Percentiles rank a stretch among this genome's conserved stretches.
These are phyloP conservation scores for Pelargonium citronellum DNA, from an alignment of 441 rosid species.

Conservation along the genomic window DNA sequence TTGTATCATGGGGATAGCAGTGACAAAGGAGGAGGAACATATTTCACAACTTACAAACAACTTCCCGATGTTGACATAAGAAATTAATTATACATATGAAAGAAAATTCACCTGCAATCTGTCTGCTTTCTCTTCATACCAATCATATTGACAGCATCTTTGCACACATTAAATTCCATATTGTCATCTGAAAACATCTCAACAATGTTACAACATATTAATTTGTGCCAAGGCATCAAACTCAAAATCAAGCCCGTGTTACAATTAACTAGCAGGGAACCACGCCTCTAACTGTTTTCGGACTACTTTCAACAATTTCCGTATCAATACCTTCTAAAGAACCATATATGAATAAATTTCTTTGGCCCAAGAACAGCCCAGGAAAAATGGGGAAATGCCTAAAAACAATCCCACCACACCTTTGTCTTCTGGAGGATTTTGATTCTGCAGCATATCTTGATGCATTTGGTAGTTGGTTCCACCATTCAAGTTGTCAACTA, in stretches of 20 bases:
- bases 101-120: slow-evolving; percentile 50
- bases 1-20: background rate
- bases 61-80: background rate
- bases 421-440: slow-evolving; percentile 30
- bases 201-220: slow-evolving; percentile 10
- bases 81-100: background rate
- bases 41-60: background rate
- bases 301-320: background rate
- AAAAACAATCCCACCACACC: slow-evolving; percentile 28
- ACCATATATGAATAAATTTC: slow-evolving; percentile 2
- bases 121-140: slow-evolving; percentile 58
- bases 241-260: background rate
- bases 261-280: background rate
- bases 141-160: slow-evolving; percentile 37
- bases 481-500: slow-evolving; percentile 32
- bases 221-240: background rate
- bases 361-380: slow-evolving; percentile 17
- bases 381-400: slow-evolving; percentile 15
- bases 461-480: slow-evolving; percentile 30
- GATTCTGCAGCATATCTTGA: slow-evolving; percentile 22
- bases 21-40: background rate
- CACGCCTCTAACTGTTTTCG: slow-evolving; percentile 8
- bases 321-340: slow-evolving; percentile 10
- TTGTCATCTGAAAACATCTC: slow-evolving; percentile 40
- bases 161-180: slow-evolving; percentile 29